phyloP scores from a whole-genome alignment of 257 asterid species.

The Anisodus tanguticus region DNA sequence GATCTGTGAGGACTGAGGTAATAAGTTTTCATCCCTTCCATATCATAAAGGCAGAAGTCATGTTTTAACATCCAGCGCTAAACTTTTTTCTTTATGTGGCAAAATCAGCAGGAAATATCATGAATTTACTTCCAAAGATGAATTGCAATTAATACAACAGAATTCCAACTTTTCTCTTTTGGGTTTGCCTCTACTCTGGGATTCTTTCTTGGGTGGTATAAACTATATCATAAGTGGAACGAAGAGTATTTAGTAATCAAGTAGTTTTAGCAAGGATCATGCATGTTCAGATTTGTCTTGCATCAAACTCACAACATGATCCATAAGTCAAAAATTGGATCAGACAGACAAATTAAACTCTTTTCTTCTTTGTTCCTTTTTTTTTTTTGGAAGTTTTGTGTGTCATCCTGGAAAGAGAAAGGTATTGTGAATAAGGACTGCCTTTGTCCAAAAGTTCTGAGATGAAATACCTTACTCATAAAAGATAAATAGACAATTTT shows the following conservation, averaged over 20 bases:
- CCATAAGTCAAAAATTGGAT: not conserved
- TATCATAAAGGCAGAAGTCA: constrained; percentile 10
- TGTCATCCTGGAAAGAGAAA: constrained; percentile 5
- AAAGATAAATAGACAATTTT: constrained; percentile 18
- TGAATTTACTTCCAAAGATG: constrained; percentile 9
- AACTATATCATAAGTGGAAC: not conserved
- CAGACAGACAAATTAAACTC: not conserved
- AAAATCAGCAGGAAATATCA: constrained; percentile 1
- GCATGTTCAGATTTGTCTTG: not conserved
- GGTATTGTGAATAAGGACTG: not conserved
- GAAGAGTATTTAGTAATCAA: not conserved
- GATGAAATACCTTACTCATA: not conserved
- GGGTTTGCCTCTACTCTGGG: not conserved
- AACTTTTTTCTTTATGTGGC: not conserved
- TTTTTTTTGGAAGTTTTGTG: not conserved
- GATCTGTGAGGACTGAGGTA: constrained; percentile 11
- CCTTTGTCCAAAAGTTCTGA: constrained; percentile 5
- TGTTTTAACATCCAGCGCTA: not conserved
- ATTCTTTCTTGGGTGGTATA: not conserved
- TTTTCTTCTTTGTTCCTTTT: not conserved
- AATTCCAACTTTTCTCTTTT: not conserved
- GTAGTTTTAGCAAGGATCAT: constrained; percentile 2
- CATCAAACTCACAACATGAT: not conserved
- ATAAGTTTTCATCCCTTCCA: constrained; percentile 14
- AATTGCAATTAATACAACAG: not conserved